Conservation (phyloP, 345 rosid species). For the Populus ilicifolia region DNA sequence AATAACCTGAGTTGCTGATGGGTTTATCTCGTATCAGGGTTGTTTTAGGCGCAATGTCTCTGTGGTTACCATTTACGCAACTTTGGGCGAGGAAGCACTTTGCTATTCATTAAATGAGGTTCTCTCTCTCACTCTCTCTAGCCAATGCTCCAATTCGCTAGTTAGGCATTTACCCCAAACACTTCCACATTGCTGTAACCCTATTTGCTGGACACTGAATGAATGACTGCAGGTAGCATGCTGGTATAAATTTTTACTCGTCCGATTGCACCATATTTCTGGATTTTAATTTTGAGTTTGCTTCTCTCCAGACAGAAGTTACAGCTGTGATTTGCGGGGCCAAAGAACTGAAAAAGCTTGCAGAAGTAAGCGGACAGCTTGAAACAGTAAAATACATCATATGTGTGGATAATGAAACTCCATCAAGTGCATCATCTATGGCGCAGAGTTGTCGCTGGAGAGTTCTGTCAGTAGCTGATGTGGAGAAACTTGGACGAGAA, state of each 20-base stretch:
- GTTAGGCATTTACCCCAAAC: background rate
- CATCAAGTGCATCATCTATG: slow-evolving; percentile 44
- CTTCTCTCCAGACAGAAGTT: slow-evolving; percentile 70
- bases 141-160: background rate
- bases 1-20: background rate
- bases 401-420: slow-evolving; percentile 76
- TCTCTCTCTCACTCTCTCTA: slow-evolving; percentile 17
- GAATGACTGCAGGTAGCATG: background rate
- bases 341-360: slow-evolving; percentile 83
- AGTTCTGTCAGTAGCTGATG: slow-evolving; percentile 53
- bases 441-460: slow-evolving; percentile 56
- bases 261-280: background rate
- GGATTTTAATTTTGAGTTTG: background rate
- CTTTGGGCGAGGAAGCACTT: slow-evolving; percentile 92
- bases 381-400: slow-evolving; percentile 79
- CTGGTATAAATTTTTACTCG: too few species aligned
- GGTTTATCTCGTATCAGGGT: slow-evolving; percentile 45
- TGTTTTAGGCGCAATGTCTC: slow-evolving; percentile 86
- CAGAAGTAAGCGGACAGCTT: slow-evolving; percentile 80
- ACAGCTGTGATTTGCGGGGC: slow-evolving; percentile 85
- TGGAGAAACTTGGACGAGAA: slow-evolving; percentile 68
- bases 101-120: slow-evolving; percentile 97
- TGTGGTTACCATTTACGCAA: slow-evolving; percentile 91
- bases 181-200: background rate
- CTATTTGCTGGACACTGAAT: background rate